phyloP scores from a whole-genome alignment of 768 basidiomycete genomes.

The Psilocybe azurescens region DNA sequence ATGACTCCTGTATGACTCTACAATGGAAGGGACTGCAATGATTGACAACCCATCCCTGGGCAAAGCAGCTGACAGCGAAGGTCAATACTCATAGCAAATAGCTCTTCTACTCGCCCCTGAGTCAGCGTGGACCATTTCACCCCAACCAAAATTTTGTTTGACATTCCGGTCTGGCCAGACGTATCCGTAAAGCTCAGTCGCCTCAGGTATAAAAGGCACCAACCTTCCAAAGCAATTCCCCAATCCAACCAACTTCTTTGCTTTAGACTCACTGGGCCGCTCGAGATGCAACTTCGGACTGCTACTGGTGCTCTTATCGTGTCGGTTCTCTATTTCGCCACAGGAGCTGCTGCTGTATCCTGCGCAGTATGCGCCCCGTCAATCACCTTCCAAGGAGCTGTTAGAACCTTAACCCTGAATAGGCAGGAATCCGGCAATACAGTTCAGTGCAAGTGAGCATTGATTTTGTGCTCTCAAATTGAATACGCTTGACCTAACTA shows the following conservation, averaged over 20 bases:
- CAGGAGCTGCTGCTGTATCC: slow-evolving; percentile 5
- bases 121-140: no score
- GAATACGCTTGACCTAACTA: neutral
- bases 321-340: neutral
- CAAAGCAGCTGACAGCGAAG: no score
- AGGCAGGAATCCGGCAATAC: slow-evolving; percentile 15
- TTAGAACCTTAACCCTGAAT: slow-evolving; percentile 8
- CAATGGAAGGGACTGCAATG: no score
- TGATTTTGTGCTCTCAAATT: neutral
- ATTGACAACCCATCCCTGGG: no score
- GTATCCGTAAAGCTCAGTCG: no score
- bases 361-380: slow-evolving; percentile 12
- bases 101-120: no score
- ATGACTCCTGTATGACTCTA: no score
- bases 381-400: slow-evolving; percentile 8
- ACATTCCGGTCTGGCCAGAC: no score
- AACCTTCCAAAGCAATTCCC: neutral
- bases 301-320: neutral
- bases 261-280: no score
- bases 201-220: no score
- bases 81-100: no score
- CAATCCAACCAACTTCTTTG: neutral
- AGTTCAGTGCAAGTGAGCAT: slow-evolving; percentile 15
- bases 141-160: no score
- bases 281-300: neutral